A percentile compares a stretch with the other conserved stretches of the same genome.
Conservation (phyloP, 257 asterid genomes). For the Nemophila menziesii region DNA sequence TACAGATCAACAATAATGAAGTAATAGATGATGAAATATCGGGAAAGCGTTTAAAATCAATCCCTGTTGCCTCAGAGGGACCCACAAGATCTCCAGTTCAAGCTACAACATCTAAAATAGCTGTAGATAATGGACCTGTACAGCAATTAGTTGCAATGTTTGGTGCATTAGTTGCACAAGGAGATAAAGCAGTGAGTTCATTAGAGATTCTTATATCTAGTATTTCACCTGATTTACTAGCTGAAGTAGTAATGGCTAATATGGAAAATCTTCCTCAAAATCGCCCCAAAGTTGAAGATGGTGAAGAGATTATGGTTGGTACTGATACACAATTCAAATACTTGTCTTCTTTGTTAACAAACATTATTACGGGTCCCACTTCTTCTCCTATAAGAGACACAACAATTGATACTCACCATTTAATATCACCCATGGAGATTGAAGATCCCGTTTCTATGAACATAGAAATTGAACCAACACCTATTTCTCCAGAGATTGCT, state of each 20-base stretch:
- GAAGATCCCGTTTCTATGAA: conserved; percentile 36
- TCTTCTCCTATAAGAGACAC: conserved; percentile 24
- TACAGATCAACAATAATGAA: conserved; percentile 27
- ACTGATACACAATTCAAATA: conserved; percentile 49
- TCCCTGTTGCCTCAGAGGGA: conserved; percentile 32
- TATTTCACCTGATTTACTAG: conserved; percentile 90
- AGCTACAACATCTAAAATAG: conserved; percentile 28
- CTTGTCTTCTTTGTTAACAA: conserved; percentile 48
- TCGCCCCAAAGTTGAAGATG: conserved; percentile 41
- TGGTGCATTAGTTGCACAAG: conserved; percentile 87
- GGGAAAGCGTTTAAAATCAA: conserved; percentile 59
- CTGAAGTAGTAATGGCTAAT: conserved; percentile 90
- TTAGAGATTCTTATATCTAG: conserved; percentile 89
- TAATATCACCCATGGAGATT: conserved; percentile 26
- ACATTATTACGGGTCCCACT: conserved; percentile 36
- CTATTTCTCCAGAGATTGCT: conserved; percentile 30
- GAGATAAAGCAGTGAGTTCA: conserved; percentile 72
- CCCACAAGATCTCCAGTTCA: conserved; percentile 33
- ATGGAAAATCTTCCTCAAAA: conserved; percentile 61
- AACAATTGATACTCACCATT: conserved; percentile 27
- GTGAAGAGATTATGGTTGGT: conserved; percentile 36
- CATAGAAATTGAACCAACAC: conserved; percentile 30
- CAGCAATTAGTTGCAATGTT: conserved; percentile 98
- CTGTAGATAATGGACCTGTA: conserved; percentile 66
- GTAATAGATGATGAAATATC: conserved; percentile 36